Evolutionary conservation across 257 asterid genomes (phyloP).

Genomic region (Ballota nigra): DNA sequence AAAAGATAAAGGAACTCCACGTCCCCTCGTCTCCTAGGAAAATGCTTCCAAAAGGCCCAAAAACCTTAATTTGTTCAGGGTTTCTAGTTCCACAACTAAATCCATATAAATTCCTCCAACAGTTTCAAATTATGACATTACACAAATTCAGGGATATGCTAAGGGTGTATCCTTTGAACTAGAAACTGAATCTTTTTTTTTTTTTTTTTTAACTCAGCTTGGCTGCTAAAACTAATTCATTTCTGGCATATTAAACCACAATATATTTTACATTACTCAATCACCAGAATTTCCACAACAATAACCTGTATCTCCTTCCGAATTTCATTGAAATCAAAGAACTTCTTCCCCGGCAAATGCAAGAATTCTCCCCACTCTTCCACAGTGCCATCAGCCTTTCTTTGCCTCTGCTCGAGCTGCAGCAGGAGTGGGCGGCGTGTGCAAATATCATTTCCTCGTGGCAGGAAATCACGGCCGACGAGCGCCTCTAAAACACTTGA

Average conservation of each 20-base stretch:
- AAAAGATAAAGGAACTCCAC: neutral
- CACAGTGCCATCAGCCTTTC: constrained; percentile 47
- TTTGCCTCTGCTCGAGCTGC: constrained; percentile 66
- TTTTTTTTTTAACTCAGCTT: neutral
- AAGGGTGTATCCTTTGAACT: neutral
- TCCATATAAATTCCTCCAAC: neutral
- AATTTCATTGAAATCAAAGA: constrained; percentile 68
- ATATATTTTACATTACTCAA: neutral
- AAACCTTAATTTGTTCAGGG: neutral
- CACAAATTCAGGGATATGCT: neutral
- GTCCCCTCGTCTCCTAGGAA: neutral
- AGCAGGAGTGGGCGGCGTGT: constrained; percentile 90
- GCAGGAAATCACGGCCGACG: constrained; percentile 96
- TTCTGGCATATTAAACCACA: neutral
- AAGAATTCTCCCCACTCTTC: constrained; percentile 96
- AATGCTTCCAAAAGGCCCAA: neutral
- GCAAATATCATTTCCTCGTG: constrained; percentile 88
- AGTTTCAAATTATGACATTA: neutral
- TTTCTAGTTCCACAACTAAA: neutral
- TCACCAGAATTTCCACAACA: neutral
- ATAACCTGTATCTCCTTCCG: constrained; percentile 81
- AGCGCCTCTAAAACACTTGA: constrained; percentile 96
- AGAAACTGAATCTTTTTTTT: neutral
- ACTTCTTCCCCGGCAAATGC: constrained; percentile 68
- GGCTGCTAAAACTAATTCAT: neutral